Base-by-base conservation (phyloP, 2,329 filamentous ascomycete species). In the Botrytis paeoniae region DNA sequence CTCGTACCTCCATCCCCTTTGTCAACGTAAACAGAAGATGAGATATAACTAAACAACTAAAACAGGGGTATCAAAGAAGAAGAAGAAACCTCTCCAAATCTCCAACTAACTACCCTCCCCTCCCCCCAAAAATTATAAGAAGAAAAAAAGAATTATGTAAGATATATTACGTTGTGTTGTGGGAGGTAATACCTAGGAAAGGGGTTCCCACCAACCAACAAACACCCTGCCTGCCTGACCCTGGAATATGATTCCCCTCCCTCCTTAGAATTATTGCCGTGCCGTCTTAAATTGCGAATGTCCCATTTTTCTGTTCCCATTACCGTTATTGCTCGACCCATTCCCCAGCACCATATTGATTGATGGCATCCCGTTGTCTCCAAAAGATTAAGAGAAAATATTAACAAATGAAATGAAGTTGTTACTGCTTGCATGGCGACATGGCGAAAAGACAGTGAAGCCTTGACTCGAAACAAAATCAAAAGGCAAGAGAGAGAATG, bases 41-140 rank as follows among this genome's bases (percentile, higher is more conserved):
- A 54, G 12, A 25, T 6, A 29, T 25, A 51, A 54, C 16, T 14
- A 32, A 22, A 29, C 25, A 66, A 25, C 22, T 39, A 45, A 54
- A 45, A 68, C 35, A 25, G 32, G 64, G 64, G 64, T 68, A 68
- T 68, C 64, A 68, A 68, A 68, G 64, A 68, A 68, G 29, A 45
- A 29, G 16, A 68, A 51, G 25, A 29, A 68, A 22, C 6, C 32
- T 25, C 32, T 48, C 25, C 22, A 66, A 25, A 43, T 25, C 25
- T 22, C 48, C 51, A 54, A 29, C 22, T 5, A 51, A 25, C 43
- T 12, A 5, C 48, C 29, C 35, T 8, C 4, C n/a, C 29, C 32
- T 1, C 41, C 29, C 45, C 39, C 10, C 1, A 66, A 35, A 66
- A 37, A 51, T 35, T 14, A 45, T n/a, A 29, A 66, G 43, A 35